A percentile compares a stretch with the other conserved stretches of the same genome.
Conservation (phyloP, 2,329 filamentous ascomycete species). For the Colletotrichum abscissum region DNA sequence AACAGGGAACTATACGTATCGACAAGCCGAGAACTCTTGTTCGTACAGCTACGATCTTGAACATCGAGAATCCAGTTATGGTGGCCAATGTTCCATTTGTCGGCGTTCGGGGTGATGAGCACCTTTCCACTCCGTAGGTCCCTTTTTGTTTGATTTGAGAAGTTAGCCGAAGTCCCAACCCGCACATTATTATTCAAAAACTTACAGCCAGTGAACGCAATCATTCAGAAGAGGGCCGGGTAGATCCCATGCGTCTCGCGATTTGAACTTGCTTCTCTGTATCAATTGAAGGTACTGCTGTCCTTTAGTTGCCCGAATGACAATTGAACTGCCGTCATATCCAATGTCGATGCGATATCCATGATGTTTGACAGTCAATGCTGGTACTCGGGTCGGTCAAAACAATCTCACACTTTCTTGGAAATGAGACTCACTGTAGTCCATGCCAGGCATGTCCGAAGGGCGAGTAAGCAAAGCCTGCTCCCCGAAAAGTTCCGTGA, state of each 20-base stretch:
- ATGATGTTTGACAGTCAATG: conserved; percentile 42
- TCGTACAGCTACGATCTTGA: conserved; percentile 31
- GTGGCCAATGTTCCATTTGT: conserved; percentile 21
- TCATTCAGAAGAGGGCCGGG: conserved; percentile 60
- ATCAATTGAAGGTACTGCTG: conserved; percentile 43
- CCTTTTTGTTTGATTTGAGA: not conserved
- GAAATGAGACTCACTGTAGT: conserved; percentile 46
- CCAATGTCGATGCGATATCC: conserved; percentile 66
- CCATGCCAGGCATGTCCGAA: conserved; percentile 64
- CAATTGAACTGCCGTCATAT: conserved; percentile 48
- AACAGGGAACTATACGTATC: conserved; percentile 59
- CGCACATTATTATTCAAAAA: not conserved
- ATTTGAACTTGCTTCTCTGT: conserved; percentile 44
- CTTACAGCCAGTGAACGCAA: conserved; percentile 68
- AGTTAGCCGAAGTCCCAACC: not conserved
- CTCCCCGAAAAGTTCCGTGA: conserved; percentile 65
- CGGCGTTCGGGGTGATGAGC: conserved; percentile 41
- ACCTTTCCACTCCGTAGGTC: conserved; percentile 48
- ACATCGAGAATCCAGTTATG: conserved; percentile 50
- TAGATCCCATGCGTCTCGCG: conserved; percentile 53
- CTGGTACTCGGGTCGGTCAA: not conserved
- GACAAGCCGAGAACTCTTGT: conserved; percentile 48
- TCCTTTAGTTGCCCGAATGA: conserved; percentile 54
- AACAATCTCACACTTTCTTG: no score
- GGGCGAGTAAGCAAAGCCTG: conserved; percentile 63